Evolutionary conservation across 495 filamentous ascomycete species (phyloP), one percentile per base, ranked within the genome.

Genomic region (Echria macrotheca): DNA sequence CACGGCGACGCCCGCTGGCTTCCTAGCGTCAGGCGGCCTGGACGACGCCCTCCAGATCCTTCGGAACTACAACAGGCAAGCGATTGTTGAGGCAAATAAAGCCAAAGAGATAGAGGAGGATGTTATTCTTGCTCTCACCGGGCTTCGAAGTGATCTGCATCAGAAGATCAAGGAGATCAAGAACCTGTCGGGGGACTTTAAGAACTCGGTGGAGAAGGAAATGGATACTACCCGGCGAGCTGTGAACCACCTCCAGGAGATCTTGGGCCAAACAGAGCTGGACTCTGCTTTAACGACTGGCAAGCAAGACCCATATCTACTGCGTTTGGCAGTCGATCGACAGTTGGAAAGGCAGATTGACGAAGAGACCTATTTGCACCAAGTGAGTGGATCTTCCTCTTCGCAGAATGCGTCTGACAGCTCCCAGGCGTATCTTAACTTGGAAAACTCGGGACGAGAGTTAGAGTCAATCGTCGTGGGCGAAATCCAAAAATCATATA

Each of bases 91-190:
- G 64, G 80, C 86, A n/a, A 89, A 83, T 65, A 95, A 95, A 68
- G 87, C 90, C 3, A 82, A 80, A 21, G 87, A 94, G 53, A 90
- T 96, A 49, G 88, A 96, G 66, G 82, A 81, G 47, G 90, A 96
- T 56, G 87, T 98, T 26, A 89, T 97, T 52, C 77, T 84, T 36
- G 87, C 89, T 44, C 75, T 98, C 37, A 89, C 83, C 4, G 90
- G 87, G 11, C 72, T 98, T 18, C 72, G 93, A 37, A 89, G 81
- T 57, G 93, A 98, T 65, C 74, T 98, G 14, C 82, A 84, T 44
- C 87, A 91, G 68, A 98, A 98, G 71, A 93, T 91, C 58, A 97
- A 96, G 69, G 93, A 98, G 69, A 97, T 98, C 66, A 95, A 93
- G 66, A 84, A 78, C 49, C 72, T 98, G 4, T 83, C 89, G 5